phyloP scores from a whole-genome alignment of 2,329 filamentous ascomycete species.

The Escovopsis sp. region DNA sequence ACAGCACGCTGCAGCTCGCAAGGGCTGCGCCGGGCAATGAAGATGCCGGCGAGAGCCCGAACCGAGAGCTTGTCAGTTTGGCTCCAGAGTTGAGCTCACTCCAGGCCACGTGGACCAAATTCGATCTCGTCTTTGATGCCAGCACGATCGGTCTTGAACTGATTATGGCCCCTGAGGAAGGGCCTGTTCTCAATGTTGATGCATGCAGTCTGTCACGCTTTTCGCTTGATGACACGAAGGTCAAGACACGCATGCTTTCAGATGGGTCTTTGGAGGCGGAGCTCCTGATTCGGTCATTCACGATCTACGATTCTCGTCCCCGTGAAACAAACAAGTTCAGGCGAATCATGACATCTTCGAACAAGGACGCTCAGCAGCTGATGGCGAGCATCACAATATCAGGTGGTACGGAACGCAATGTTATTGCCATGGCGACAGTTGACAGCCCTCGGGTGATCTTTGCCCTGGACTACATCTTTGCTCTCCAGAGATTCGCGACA shows the following conservation, averaged over 20 bases:
- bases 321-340: constrained; percentile 89
- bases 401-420: constrained; percentile 61
- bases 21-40: constrained; percentile 24
- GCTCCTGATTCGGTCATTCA: constrained; percentile 84
- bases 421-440: constrained; percentile 85
- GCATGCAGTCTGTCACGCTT: constrained; percentile 82
- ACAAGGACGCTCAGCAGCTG: constrained; percentile 89
- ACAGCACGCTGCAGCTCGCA: constrained; percentile 34
- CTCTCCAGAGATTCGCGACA: constrained; percentile 69
- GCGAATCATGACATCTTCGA: constrained; percentile 95
- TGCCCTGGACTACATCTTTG: constrained; percentile 88
- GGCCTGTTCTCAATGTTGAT: constrained; percentile 65
- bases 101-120: constrained; percentile 71
- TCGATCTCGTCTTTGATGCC: constrained; percentile 83
- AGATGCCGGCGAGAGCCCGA: constrained; percentile 11
- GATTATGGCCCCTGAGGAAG: constrained; percentile 58
- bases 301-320: constrained; percentile 81
- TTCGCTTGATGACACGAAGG: constrained; percentile 78
- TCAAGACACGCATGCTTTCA: constrained; percentile 86
- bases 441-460: constrained; percentile 93
- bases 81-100: constrained; percentile 56
- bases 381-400: constrained; percentile 96
- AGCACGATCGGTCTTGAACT: constrained; percentile 80
- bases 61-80: constrained; percentile 36
- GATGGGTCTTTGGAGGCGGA: constrained; percentile 88